phyloP scores from a whole-genome alignment of 2,329 filamentous ascomycete species.

The Aureobasidium vineae region DNA sequence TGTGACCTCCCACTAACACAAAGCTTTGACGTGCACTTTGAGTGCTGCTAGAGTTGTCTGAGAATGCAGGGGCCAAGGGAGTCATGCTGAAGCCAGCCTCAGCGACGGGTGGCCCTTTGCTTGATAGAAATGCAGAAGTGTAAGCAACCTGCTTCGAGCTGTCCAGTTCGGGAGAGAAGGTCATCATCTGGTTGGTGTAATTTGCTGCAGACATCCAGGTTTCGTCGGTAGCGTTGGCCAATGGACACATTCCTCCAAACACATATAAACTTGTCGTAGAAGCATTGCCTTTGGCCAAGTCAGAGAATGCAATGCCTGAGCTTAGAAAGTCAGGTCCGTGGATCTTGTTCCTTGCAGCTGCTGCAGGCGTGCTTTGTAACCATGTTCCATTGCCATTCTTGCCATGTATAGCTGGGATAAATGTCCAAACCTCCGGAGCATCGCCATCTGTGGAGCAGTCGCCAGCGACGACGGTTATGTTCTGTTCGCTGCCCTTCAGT shows the following conservation, averaged over 20 bases:
- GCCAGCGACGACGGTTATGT: conserved; percentile 71
- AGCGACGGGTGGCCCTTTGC: conserved; percentile 65
- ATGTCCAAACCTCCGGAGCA: conserved; percentile 65
- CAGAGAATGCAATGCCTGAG: conserved; percentile 66
- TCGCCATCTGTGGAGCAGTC: conserved; percentile 59
- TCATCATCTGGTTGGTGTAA: conserved; percentile 79
- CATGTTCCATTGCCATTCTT: conserved; percentile 55
- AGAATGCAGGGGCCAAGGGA: conserved; percentile 65
- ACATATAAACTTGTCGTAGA: conserved; percentile 63
- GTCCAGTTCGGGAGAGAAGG: conserved; percentile 53
- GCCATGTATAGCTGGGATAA: conserved; percentile 49
- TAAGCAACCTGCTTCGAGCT: conserved; percentile 23
- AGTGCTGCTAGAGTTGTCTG: conserved; percentile 55
- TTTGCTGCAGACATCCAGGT: conserved; percentile 67
- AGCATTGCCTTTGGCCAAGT: conserved; percentile 54
- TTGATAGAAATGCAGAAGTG: conserved; percentile 44
- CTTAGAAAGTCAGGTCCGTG: conserved; percentile 58
- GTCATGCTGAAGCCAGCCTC: conserved; percentile 89
- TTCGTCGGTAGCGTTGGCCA: conserved; percentile 42
- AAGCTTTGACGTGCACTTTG: conserved; percentile 73
- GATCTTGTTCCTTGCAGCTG: conserved; percentile 31
- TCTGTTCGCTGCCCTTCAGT: conserved; percentile 64
- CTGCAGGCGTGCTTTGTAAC: conserved; percentile 46
- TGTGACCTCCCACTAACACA: conserved; percentile 83
- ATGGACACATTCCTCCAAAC: conserved; percentile 89